Evolutionary conservation across 2,329 filamentous ascomycete genomes (phyloP).

Genomic region (Colletotrichum zoysiae): DNA sequence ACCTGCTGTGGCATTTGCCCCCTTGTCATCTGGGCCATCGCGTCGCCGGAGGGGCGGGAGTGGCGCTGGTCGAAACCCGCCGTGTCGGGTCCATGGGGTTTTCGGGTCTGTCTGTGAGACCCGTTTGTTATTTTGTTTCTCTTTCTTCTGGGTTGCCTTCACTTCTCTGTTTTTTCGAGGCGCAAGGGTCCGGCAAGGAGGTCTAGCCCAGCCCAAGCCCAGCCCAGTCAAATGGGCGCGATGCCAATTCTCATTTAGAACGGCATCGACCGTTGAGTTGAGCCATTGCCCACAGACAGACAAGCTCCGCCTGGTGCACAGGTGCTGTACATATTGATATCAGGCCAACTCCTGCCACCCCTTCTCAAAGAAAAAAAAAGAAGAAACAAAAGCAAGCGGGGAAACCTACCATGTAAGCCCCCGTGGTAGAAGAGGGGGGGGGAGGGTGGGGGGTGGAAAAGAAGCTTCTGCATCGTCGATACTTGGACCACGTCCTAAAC

Average conservation of each 20-base stretch:
- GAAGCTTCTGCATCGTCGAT: background rate
- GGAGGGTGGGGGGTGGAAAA: background rate
- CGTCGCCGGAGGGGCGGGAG: conserved; percentile 21
- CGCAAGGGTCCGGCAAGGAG: background rate
- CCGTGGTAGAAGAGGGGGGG: background rate
- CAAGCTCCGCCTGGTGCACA: background rate
- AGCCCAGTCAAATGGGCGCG: background rate
- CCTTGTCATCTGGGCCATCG: conserved; percentile 11
- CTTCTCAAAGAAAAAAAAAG: too few species aligned
- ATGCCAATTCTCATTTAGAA: background rate
- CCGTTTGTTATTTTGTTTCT: conserved; percentile 23
- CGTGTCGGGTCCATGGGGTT: conserved; percentile 30
- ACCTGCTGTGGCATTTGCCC: conserved; percentile 17
- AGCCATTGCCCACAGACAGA: background rate
- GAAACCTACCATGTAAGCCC: background rate
- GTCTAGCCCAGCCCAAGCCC: background rate
- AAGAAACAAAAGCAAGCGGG: background rate
- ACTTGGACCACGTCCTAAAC: background rate
- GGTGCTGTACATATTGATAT: background rate
- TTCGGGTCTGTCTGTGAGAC: conserved; percentile 16
- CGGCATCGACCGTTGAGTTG: background rate
- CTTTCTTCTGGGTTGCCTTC: background rate
- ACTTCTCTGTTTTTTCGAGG: background rate
- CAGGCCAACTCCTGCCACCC: background rate
- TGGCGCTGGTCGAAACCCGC: conserved; percentile 40